Base-by-base conservation (phyloP, 495 filamentous ascomycete genomes). In the Hypoxylon crocopeplum region DNA sequence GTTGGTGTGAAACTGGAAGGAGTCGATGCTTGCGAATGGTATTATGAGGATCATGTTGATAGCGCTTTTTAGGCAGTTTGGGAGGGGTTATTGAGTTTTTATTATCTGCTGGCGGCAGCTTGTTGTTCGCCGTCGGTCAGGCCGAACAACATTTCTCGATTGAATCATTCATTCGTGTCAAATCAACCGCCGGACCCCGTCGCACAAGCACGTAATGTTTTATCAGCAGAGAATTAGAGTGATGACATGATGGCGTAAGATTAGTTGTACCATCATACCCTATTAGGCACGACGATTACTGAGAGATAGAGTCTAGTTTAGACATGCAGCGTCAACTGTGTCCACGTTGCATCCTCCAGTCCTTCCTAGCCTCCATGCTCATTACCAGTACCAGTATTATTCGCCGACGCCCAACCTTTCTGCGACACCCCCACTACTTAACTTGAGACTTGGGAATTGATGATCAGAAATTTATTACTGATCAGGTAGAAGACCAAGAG, bases 171-270 rank as follows among this genome's bases (percentile, higher is more conserved):
- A 34, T 32, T 54, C 46, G n/a, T 30, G 29, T 40, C 41, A 10
- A 36, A 17, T 48, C 21, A 46, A 47, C 17, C 33, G 21, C 32
- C 49, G 29, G 38, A 21, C 37, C 13, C 37, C 19, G 55, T 64
- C 45, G 44, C 55, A 64, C 61, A 13, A 49, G 61, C 60, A 64
- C 61, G 55, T 55, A 64, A 56, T 64, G 46, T 41, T 51, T 55
- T 47, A 64, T 64, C 55, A 56, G 61, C 61, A 51, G 34, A 46
- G 37, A 34, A 29, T n/a, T 46, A 32, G 7, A 41, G 44, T 64
- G 60, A 64, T 64, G 61, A 59, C 54, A 59, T 64, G 54, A 64
- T 64, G 61, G 61, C 61, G 61, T 64, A 64, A 64, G 61, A 64
- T 54, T 59, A n/a, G 54, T n/a, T 64, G 61, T 42, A 59, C 40